Evolutionary conservation across 1,284 basidiomycete genomes (phyloP).

Genomic region (Laetiporus sulphureus): DNA sequence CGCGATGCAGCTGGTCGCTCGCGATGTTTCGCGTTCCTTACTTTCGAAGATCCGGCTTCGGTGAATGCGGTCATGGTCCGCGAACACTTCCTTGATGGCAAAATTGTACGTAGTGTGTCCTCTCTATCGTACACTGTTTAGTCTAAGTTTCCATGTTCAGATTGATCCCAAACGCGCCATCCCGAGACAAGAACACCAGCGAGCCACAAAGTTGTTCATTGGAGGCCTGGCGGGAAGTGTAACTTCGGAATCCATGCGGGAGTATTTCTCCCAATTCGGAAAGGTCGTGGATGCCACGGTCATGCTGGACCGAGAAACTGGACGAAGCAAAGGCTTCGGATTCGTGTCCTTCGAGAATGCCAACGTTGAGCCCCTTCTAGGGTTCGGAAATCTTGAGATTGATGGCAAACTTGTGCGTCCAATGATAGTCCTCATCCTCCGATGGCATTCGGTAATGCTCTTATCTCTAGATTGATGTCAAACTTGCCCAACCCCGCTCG

Average conservation of each 20-base stretch:
- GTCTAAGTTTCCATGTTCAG: too few relatives aligned
- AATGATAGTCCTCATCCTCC: background rate
- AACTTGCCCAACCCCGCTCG: constrained; percentile 84
- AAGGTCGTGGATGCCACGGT: constrained; percentile 95
- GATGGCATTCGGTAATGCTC: constrained; percentile 9
- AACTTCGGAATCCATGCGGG: constrained; percentile 89
- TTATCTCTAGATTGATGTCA: constrained; percentile 80
- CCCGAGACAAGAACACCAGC: constrained; percentile 89
- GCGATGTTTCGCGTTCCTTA: constrained; percentile 92
- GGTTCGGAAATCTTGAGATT: constrained; percentile 80
- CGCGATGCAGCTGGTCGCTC: constrained; percentile 88
- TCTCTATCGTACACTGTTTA: too few relatives aligned
- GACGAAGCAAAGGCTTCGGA: constrained; percentile 94
- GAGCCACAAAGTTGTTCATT: constrained; percentile 91
- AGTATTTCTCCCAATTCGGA: constrained; percentile 88
- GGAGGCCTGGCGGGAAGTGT: constrained; percentile 90
- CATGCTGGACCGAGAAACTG: constrained; percentile 97
- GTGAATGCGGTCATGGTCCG: constrained; percentile 80
- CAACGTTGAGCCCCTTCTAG: constrained; percentile 79
- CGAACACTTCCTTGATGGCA: constrained; percentile 88
- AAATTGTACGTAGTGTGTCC: constrained; percentile 82
- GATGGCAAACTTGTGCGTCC: constrained; percentile 78
- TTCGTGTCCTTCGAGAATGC: constrained; percentile 95
- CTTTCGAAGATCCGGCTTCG: constrained; percentile 78
- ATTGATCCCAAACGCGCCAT: constrained; percentile 99